Evolutionary conservation across 495 filamentous ascomycete genomes (phyloP).

Genomic region (Recurvomyces mirabilis): DNA sequence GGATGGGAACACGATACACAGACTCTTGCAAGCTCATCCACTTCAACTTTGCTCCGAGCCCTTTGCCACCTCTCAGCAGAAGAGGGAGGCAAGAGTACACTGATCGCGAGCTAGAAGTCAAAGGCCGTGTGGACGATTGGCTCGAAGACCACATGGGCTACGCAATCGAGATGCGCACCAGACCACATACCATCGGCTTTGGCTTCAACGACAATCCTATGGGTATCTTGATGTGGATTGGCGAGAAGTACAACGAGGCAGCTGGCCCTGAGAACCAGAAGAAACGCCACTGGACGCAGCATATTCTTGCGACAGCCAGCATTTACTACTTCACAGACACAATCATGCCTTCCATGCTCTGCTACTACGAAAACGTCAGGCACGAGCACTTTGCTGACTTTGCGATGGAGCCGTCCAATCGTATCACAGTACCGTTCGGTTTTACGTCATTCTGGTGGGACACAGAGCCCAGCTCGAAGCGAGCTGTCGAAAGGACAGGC

Average conservation of each 20-base stretch:
- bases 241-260: slow-evolving; percentile 24
- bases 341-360: slow-evolving; percentile 19
- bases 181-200: slow-evolving; percentile 16
- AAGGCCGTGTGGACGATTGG: slow-evolving; percentile 6
- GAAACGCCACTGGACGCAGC: slow-evolving; percentile 3
- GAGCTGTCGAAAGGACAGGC: slow-evolving; percentile 19
- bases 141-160: slow-evolving; percentile 17
- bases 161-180: slow-evolving; percentile 17
- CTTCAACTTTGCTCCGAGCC: slow-evolving; percentile 10
- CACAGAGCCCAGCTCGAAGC: slow-evolving; percentile 10
- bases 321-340: slow-evolving; percentile 22
- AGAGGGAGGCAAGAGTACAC: background rate
- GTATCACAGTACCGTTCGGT: slow-evolving; percentile 20
- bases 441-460: slow-evolving; percentile 20
- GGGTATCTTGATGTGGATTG: slow-evolving; percentile 22
- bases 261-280: slow-evolving; percentile 17
- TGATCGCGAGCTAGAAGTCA: slow-evolving; percentile 11
- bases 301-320: slow-evolving; percentile 20
- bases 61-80: too few species aligned
- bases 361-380: slow-evolving; percentile 22
- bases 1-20: slow-evolving; percentile 4
- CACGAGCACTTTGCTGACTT: slow-evolving; percentile 18
- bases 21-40: slow-evolving; percentile 5
- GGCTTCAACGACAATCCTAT: slow-evolving; percentile 15
- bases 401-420: slow-evolving; percentile 18